phyloP scores from a whole-genome alignment of 2,329 filamentous ascomycete genomes.

The Fusarium torulosum region DNA sequence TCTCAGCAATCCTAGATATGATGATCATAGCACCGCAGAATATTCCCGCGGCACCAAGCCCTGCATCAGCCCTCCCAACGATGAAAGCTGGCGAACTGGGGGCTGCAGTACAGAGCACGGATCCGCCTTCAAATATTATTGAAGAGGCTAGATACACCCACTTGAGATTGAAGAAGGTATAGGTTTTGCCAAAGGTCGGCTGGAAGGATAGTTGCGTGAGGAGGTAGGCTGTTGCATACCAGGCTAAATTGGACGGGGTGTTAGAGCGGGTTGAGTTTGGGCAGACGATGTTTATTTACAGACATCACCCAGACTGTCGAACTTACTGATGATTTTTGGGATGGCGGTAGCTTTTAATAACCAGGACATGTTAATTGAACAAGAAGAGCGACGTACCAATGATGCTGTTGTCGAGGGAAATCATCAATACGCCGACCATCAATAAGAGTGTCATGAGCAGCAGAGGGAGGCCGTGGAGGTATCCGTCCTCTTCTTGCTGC shows the following conservation, averaged over 20 bases:
- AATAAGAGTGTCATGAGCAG: slow-evolving; percentile 36
- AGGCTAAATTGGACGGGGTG: slow-evolving; percentile 43
- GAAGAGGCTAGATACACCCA: slow-evolving; percentile 47
- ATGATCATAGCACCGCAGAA: slow-evolving; percentile 37
- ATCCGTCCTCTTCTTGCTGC: slow-evolving; percentile 4
- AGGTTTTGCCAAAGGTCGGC: slow-evolving; percentile 50
- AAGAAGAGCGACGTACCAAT: slow-evolving; percentile 7
- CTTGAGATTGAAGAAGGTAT: slow-evolving; percentile 52
- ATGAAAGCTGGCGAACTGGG: slow-evolving; percentile 54
- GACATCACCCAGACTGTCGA: slow-evolving; percentile 53
- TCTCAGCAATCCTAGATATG: slow-evolving; percentile 24
- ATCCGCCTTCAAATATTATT: slow-evolving; percentile 45
- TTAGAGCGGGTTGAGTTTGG: accelerated
- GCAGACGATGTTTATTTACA: not conserved
- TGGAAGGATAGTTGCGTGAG: slow-evolving; percentile 46
- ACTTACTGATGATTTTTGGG: slow-evolving; percentile 45
- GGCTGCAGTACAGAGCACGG: slow-evolving; percentile 47
- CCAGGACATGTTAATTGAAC: not conserved
- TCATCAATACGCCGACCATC: slow-evolving; percentile 39
- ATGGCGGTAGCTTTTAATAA: slow-evolving; percentile 41
- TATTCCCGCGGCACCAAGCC: slow-evolving; percentile 47
- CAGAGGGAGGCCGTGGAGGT: slow-evolving; percentile 30
- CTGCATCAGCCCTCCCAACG: slow-evolving; percentile 55
- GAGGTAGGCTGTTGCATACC: slow-evolving; percentile 50
- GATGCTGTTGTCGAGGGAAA: slow-evolving; percentile 44